Base-by-base conservation (phyloP, 2,329 filamentous ascomycete genomes). In the Xylariaceae sp. region DNA sequence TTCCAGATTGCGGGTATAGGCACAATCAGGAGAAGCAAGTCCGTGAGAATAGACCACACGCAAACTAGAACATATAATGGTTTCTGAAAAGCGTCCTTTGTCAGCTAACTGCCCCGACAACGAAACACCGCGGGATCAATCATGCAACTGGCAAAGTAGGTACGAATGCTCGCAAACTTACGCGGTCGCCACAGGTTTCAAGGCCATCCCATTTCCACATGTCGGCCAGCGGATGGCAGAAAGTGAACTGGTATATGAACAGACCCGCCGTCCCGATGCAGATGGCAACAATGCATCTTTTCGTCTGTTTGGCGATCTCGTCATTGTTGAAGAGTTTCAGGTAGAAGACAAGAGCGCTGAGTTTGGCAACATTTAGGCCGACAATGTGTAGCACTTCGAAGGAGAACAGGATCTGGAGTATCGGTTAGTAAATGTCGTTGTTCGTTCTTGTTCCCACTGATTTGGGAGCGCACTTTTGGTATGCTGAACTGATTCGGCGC, bases 141-240 rank as follows among this genome's bases (percentile, higher is more conserved):
- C 10, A 18, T 19, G 12, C 36, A 19, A 19, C 4, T 28, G 31
- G 33, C 12, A 33, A 14, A 36, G 38, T 18, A 36, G 12, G 6
- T 5, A 14, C 14, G 13, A 13, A 22, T 22, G 22, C 13, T 39
- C 40, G 40, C 47, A 10, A 22, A 56, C 57, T n/a, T 56, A 59
- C 57, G 14, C 58, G 51, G 48, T 59, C 52, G 45, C 58, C 58
- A 50, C 58, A 60, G 13, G 36, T 55, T 28, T 60, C 54, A 17
- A 60, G 47, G n/a, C 58, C 58, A 17, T 53, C 50, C 54, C 52
- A 57, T 51, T 56, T 33, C 47, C 48, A 60, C 58, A 60, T 60
- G 19, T 51, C 55, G 16, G 19, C 44, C 13, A 60, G 50, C 3
- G 58, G 58, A 7, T 48, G 58, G 22, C 58, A 60, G 44, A 60